Conservation (phyloP, 371 early-diverging fungal genomes). For the Mortierella sp. region DNA sequence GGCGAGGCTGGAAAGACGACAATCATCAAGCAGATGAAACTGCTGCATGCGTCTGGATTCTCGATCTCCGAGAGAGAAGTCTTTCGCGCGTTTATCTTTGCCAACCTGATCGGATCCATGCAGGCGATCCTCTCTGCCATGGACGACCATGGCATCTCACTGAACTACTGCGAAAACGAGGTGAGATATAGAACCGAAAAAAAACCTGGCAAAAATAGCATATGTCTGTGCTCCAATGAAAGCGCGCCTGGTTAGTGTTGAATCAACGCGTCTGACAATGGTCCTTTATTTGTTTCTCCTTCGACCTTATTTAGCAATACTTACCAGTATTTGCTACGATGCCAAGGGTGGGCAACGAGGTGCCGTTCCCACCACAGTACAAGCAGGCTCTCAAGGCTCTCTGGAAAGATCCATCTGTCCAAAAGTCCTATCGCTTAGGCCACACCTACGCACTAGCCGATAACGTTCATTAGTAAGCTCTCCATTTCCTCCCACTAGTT, state of each 20-base stretch:
- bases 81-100: slow-evolving; percentile 92
- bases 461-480: slow-evolving; percentile 27
- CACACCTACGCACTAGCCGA: slow-evolving; percentile 31
- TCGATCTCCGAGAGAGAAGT: slow-evolving; percentile 86
- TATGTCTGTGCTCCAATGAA: neutral
- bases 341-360: slow-evolving; percentile 26
- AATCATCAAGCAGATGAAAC: slow-evolving; percentile 96
- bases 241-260: neutral
- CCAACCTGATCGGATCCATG: slow-evolving; percentile 93
- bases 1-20: slow-evolving; percentile 98
- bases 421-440: slow-evolving; percentile 15
- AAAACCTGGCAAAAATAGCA: neutral
- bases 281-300: neutral
- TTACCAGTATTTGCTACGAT: slow-evolving; percentile 21
- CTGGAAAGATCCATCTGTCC: slow-evolving; percentile 19
- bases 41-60: slow-evolving; percentile 95
- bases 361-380: slow-evolving; percentile 42
- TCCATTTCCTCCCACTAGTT: neutral
- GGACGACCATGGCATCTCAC: slow-evolving; percentile 77
- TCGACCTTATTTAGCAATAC: slow-evolving; percentile 26
- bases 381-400: slow-evolving; percentile 19
- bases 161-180: slow-evolving; percentile 74
- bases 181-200: neutral
- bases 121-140: slow-evolving; percentile 92
- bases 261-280: neutral